Conservation (phyloP, 2,329 filamentous ascomycete genomes). For the Leptosphaerulina australis region DNA sequence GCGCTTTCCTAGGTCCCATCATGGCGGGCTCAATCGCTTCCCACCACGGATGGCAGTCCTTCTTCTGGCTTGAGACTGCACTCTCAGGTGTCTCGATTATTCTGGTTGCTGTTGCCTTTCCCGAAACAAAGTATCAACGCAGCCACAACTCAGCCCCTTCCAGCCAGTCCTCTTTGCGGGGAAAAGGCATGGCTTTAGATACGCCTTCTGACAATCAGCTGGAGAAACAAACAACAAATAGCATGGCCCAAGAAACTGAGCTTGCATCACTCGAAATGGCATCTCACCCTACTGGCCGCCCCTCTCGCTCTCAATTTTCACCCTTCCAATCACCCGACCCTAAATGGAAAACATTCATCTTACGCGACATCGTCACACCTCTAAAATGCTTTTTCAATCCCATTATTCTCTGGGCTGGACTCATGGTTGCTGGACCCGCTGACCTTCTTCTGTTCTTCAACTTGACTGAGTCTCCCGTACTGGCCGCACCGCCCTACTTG, state of each 20-base stretch:
- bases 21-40: constrained; percentile 52
- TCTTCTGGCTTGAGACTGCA: constrained; percentile 55
- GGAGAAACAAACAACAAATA: constrained; percentile 36
- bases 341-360: constrained; percentile 50
- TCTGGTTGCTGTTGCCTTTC: constrained; percentile 50
- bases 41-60: constrained; percentile 53
- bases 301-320: constrained; percentile 48
- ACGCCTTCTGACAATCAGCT: constrained; percentile 19
- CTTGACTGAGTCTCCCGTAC: constrained; percentile 57
- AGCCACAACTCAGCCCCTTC: constrained; percentile 10
- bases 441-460: constrained; percentile 58
- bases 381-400: constrained; percentile 54
- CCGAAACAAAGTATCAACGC: constrained; percentile 53
- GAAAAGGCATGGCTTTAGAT: background rate
- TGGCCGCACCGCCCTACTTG: constrained; percentile 54
- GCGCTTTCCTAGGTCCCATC: constrained; percentile 53
- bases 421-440: constrained; percentile 46
- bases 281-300: constrained; percentile 44
- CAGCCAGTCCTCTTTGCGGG: constrained; percentile 6
- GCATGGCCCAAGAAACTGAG: constrained; percentile 32
- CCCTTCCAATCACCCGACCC: constrained; percentile 48
- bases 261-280: constrained; percentile 24
- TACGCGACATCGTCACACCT: constrained; percentile 50
- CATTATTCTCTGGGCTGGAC: constrained; percentile 49
- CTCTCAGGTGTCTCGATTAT: constrained; percentile 50